Conservation (phyloP, 257 asterid species). For the Pogostemon cablin region DNA sequence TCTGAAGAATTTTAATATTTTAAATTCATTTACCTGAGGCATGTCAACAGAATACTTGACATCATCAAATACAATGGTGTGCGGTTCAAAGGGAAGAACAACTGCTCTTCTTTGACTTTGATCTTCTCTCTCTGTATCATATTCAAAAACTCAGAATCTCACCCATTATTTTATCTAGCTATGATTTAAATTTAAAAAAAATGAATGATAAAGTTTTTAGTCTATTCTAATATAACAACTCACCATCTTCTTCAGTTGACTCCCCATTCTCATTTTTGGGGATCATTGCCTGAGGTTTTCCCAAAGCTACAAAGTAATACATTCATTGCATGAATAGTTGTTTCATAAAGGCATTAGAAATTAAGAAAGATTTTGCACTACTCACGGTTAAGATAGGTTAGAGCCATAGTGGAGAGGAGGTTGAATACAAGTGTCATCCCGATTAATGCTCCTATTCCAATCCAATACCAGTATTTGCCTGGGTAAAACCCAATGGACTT, state of each 20-base stretch:
- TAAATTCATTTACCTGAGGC: constrained; percentile 58
- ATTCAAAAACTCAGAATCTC: constrained; percentile 44
- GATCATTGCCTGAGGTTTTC: constrained; percentile 59
- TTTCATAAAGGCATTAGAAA: neutral
- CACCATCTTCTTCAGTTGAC: too few species aligned
- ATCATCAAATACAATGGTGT: constrained; percentile 68
- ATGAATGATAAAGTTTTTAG: too few species aligned
- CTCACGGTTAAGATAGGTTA: constrained; percentile 75
- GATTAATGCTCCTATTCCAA: constrained; percentile 64
- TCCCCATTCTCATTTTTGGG: neutral
- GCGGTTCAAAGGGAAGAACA: constrained; percentile 83
- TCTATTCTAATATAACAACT: too few species aligned
- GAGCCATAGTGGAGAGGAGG: constrained; percentile 50
- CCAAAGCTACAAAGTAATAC: constrained; percentile 53
- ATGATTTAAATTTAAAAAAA: too few species aligned
- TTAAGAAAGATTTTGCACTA: neutral
- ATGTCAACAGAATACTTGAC: constrained; percentile 74
- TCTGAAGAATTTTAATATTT: neutral
- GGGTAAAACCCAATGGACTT: constrained; percentile 60
- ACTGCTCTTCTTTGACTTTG: constrained; percentile 61
- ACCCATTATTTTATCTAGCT: neutral
- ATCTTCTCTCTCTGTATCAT: constrained; percentile 46
- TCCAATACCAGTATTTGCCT: constrained; percentile 79
- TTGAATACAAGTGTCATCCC: constrained; percentile 65
- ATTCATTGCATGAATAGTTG: constrained; percentile 1